Conservation (phyloP, 352 stramenopile genomes). For the Pythium phragmiticola region DNA sequence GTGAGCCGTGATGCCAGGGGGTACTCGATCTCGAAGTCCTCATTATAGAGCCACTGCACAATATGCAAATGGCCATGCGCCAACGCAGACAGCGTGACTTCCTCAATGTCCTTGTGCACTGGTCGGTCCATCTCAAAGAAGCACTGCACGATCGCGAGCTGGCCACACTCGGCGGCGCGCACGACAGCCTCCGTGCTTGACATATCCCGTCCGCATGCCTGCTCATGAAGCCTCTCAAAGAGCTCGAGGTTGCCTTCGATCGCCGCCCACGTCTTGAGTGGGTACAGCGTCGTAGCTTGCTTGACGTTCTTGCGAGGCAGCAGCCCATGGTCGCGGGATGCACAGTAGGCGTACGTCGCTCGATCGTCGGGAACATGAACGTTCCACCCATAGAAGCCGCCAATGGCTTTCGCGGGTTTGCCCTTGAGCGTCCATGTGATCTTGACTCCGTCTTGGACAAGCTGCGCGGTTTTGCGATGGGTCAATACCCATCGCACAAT, state of each 20-base stretch:
- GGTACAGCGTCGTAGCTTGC: constrained; percentile 7
- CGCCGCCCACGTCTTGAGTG: constrained; percentile 16
- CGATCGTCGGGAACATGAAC: constrained; percentile 3
- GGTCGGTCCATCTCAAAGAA: constrained; percentile 8
- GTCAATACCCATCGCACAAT: constrained; percentile 11
- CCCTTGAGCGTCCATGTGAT: constrained; percentile 12
- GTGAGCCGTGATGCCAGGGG: neutral
- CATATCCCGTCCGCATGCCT: neutral
- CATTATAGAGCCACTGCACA: constrained; percentile 13
- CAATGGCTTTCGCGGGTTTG: constrained; percentile 4
- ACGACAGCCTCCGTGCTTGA: constrained; percentile 17
- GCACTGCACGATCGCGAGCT: constrained; percentile 20
- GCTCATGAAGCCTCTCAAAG: constrained; percentile 2
- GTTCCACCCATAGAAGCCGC: constrained; percentile 15
- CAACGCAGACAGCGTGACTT: neutral
- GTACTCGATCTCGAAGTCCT: constrained; percentile 6
- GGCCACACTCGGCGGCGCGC: constrained; percentile 16
- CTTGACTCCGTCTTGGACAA: neutral
- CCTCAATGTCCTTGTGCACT: neutral
- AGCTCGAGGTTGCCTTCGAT: constrained; percentile 9
- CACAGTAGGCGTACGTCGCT: constrained; percentile 9
- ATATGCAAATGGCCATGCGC: constrained; percentile 17
- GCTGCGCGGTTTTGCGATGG: constrained; percentile 6
- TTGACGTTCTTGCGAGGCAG: constrained; percentile 7
- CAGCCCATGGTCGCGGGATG: constrained; percentile 7